Base-by-base conservation (phyloP, 2,329 filamentous ascomycete species). In the Aureobasidium sp. region DNA sequence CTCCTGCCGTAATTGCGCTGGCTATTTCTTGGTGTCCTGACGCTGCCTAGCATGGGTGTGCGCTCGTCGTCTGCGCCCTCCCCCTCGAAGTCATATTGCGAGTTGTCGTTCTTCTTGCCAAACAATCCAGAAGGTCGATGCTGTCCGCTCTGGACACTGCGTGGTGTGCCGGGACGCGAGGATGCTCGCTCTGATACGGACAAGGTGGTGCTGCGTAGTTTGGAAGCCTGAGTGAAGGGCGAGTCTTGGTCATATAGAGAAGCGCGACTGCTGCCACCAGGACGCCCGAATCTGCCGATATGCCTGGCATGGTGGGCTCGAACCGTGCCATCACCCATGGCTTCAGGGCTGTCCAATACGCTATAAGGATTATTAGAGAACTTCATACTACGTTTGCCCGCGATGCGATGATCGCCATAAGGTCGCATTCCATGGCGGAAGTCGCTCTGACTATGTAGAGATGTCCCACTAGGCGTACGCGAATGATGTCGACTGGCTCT, bases 321-420 rank as follows among this genome's bases (percentile, higher is more conserved):
- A 14, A 76, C 73, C 4, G 77, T 79, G 49, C 76, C 76, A 44
- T 65, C 77, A 69, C 53, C 73, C 70, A 49, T 72, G 36, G 77
- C 76, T 65, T 64, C 70, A 1, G 71, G 67, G 22, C 79, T 76
- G 64, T 78, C 81, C 65, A 83, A 84, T 66, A 82, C 85, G 66
- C 80, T 86, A 74, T 90, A 90, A 1, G 88, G 86, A 65, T 83
- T 85, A 73, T 90, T 93, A 63, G 90, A 89, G 71, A 97, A 97
- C 71, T 97, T 97, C 91, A 96, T 97, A 75, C 88, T 95, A 78
- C 90, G 91, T 77, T 95, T 97, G 68, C 88, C 84, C 9, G 83
- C 83, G 20, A 88, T 79, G 56, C 82, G 81, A 62, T 85, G 83
- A 59, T 82, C 79, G 51, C 79, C 81, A 63, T 91, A 87, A n/a